Base-by-base conservation (phyloP, 73 alveolate species). In the Urostyla sp. region DNA sequence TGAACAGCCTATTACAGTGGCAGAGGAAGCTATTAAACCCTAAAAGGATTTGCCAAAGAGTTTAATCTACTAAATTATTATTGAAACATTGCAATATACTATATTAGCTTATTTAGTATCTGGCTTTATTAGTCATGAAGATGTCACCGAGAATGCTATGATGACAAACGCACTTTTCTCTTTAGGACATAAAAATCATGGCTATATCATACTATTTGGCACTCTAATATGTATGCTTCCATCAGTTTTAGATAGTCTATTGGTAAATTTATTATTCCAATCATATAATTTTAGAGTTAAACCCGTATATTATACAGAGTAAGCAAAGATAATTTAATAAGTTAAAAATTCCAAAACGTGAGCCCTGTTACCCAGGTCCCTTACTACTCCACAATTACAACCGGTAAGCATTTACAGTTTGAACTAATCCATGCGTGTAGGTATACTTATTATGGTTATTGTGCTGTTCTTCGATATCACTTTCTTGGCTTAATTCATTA, bases 1-100 rank as follows among this genome's bases (percentile, higher is more conserved):
- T 50, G 63, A 50, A 50, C 63, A 50, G 28, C 63, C 63, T 7
- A 50, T 50, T 13, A 50, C 63, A 50, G 63, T 50, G 8, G 63
- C 63, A 50, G 63, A 50, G 27, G 63, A 50, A 50, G 63, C 63
- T 13, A 13, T 50, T 13, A 50, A 50, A 7, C 63, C 63, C 11
- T 31, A 50, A 20, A 50, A 31, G 28, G 63, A 50, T 50, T 31
- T 50, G 16, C 63, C 63, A 13, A 50, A 50, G 18, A 50, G 63
- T 50, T 18, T 50, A 50, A 50, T 31, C 16, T 7, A 31, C 11
- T 50, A 50, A 20, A 50, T 50, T 13, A 50, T 50, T 10, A 50
- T 50, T 13, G 63, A 50, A 31, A 50, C 63, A 13, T 7, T 50
- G 8, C 20, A 50, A 20, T 50, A 50, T 50, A 13, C 63, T 13